phyloP scores from a whole-genome alignment of 805 yeast genomes.

The Yamadazyma endophytica region DNA sequence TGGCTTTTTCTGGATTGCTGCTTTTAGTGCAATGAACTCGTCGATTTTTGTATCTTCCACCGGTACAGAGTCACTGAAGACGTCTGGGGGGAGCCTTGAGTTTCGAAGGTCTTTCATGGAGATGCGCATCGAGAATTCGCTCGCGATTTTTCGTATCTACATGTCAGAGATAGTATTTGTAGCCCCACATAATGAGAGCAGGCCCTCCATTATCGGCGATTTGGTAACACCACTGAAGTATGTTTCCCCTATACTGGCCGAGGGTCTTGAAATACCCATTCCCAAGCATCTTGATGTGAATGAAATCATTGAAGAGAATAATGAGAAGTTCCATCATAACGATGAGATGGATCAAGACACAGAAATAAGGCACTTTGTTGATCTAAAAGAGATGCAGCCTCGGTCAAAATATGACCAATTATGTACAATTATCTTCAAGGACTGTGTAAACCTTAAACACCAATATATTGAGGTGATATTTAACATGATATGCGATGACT shows the following conservation, averaged over 20 bases:
- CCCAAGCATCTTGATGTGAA: slow-evolving; percentile 12
- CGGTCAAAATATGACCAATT: slow-evolving; percentile 31
- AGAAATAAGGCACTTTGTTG: slow-evolving; percentile 17
- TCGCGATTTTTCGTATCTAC: not conserved
- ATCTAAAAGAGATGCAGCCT: slow-evolving; percentile 26
- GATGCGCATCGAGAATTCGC: slow-evolving; percentile 5
- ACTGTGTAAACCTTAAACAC: slow-evolving; percentile 27
- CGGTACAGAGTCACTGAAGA: not conserved
- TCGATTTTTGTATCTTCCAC: slow-evolving; percentile 3
- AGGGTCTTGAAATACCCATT: slow-evolving; percentile 13
- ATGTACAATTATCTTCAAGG: slow-evolving; percentile 24
- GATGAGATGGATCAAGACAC: slow-evolving; percentile 12
- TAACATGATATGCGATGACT: slow-evolving; percentile 14
- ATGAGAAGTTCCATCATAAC: slow-evolving; percentile 7
- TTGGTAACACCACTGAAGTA: slow-evolving; percentile 1
- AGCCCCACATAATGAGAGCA: slow-evolving; percentile 5
- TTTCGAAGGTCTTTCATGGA: not conserved
- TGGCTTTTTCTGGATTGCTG: slow-evolving; percentile 13
- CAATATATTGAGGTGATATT: slow-evolving; percentile 30
- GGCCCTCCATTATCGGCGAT: too few relatives aligned
- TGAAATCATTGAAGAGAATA: slow-evolving; percentile 11
- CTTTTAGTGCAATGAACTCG: slow-evolving; percentile 7
- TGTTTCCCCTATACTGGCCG: slow-evolving; percentile 5
- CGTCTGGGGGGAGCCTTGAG: not conserved
- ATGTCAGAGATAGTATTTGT: slow-evolving; percentile 5